Conservation (phyloP, 1,139 yeast genomes). For the Pichia sp. region DNA sequence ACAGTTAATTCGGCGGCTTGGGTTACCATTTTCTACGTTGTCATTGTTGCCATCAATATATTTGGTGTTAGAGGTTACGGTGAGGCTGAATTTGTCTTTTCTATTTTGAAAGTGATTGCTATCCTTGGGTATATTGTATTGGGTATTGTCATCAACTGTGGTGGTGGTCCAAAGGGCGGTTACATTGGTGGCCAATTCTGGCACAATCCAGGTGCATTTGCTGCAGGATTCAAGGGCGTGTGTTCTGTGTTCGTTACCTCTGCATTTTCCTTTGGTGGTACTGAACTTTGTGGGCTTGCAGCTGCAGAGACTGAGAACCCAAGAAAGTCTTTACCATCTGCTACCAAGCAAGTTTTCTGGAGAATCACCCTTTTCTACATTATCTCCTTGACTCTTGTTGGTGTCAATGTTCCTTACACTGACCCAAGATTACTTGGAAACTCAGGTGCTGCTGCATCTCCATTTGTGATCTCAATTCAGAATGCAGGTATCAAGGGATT, state of each 20-base stretch:
- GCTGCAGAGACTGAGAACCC: constrained; percentile 38
- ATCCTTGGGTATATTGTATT: constrained; percentile 39
- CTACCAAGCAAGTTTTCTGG: constrained; percentile 67
- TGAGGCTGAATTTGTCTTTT: constrained; percentile 19
- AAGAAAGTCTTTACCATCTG: constrained; percentile 55
- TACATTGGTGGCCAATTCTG: constrained; percentile 51
- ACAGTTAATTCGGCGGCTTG: constrained; percentile 18
- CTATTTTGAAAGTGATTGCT: constrained; percentile 16
- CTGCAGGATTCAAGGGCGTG: constrained; percentile 36
- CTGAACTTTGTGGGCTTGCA: constrained; percentile 33
- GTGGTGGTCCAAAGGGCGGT: constrained; percentile 49
- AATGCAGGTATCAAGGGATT: constrained; percentile 46
- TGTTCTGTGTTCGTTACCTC: constrained; percentile 37
- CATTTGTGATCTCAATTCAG: constrained; percentile 61
- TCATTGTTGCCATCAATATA: constrained; percentile 33
- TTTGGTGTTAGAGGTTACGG: constrained; percentile 19
- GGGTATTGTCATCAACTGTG: constrained; percentile 42
- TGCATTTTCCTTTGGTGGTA: constrained; percentile 28
- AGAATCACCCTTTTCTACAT: constrained; percentile 56
- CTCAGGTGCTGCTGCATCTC: constrained; percentile 48
- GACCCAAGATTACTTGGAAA: constrained; percentile 36
- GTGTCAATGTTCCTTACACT: constrained; percentile 55
- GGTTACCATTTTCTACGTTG: constrained; percentile 51
- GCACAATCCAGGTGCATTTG: constrained; percentile 58
- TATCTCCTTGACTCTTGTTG: constrained; percentile 39